These are phyloP conservation scores for Xylaria palmicola DNA, from an alignment of 495 filamentous ascomycete genomes.

Conservation along the genomic window DNA sequence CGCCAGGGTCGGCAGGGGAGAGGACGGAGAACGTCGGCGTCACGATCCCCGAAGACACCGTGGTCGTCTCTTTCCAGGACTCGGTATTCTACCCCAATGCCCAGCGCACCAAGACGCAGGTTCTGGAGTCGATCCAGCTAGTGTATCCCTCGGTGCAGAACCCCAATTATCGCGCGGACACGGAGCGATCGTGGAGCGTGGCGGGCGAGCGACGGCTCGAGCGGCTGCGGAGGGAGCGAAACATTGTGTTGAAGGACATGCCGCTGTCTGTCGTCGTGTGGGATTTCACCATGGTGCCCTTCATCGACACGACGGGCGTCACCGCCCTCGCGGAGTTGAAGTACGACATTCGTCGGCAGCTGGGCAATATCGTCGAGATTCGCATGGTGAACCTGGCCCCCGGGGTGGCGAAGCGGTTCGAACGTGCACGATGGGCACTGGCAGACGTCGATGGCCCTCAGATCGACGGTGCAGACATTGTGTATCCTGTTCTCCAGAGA, in stretches of 20 bases:
- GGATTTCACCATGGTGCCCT: constrained; percentile 32
- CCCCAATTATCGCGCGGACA: constrained; percentile 32
- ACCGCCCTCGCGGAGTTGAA: constrained; percentile 33
- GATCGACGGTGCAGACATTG: constrained; percentile 23
- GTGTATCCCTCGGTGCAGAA: constrained; percentile 31
- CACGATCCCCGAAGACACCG: constrained; percentile 35
- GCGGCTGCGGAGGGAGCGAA: constrained; percentile 26
- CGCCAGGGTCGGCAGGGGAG: not conserved
- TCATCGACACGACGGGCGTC: constrained; percentile 33
- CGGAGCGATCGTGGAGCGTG: constrained; percentile 48
- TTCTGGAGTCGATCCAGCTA: constrained; percentile 45
- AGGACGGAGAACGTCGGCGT: constrained; percentile 24
- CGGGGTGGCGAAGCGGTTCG: constrained; percentile 28
- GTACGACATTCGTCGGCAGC: constrained; percentile 26
- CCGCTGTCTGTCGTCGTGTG: constrained; percentile 28
- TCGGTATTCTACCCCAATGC: constrained; percentile 51
- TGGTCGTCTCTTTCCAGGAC: constrained; percentile 42
- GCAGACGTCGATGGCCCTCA: constrained; percentile 25
- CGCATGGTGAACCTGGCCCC: constrained; percentile 29
- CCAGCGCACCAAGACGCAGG: constrained; percentile 37
- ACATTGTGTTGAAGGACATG: constrained; percentile 25
- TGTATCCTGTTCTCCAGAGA: constrained; percentile 28
- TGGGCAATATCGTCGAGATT: constrained; percentile 29
- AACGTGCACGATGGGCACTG: constrained; percentile 30
- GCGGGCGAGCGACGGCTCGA: constrained; percentile 34